Evolutionary conservation across 495 filamentous ascomycete species (phyloP).

Genomic region (Lasiosphaeriaceae sp.): DNA sequence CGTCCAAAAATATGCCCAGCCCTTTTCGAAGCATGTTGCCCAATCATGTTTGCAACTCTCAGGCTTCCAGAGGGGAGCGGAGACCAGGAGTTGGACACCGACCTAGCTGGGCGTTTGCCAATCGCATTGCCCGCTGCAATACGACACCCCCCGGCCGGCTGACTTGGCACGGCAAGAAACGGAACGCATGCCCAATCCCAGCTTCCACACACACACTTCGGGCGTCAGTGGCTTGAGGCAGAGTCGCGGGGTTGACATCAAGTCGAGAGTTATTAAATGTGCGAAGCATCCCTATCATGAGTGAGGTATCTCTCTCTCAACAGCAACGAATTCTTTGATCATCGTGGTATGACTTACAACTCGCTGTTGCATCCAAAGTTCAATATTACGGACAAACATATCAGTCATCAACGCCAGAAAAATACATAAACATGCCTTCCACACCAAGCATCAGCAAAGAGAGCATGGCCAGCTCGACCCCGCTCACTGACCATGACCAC

Average conservation of each 20-base stretch:
- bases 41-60: no score
- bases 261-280: no score
- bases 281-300: no score
- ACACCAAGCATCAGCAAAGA: slow-evolving; percentile 5
- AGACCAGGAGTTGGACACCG: not conserved
- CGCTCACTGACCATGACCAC: not conserved
- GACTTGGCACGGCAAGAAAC: not conserved
- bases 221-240: no score
- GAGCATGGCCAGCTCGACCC: not conserved
- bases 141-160: not conserved
- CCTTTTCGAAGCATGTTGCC: no score
- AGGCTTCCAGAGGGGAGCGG: not conserved
- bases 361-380: no score
- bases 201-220: no score
- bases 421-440: slow-evolving; percentile 5
- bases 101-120: not conserved
- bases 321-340: no score
- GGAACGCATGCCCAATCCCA: not conserved
- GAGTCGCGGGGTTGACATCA: no score
- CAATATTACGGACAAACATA: not conserved
- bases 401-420: not conserved
- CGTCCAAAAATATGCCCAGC: no score
- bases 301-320: no score
- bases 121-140: not conserved
- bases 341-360: not conserved